Base-by-base conservation (phyloP, 805 yeast genomes). In the Peterozyma xylosa region DNA sequence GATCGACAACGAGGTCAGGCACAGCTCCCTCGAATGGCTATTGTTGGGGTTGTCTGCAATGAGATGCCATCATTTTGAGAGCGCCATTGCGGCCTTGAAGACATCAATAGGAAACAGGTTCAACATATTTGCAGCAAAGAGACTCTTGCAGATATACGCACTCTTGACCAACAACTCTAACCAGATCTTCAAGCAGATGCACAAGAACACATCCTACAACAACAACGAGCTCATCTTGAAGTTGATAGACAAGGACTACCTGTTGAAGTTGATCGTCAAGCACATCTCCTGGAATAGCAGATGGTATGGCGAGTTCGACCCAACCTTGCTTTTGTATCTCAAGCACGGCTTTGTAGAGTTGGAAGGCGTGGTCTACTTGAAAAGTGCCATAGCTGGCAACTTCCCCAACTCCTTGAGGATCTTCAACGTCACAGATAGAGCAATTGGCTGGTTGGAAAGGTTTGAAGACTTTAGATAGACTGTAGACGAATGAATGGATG, bases 1-100 rank as follows among this genome's bases (percentile, higher is more conserved):
- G 33, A 49, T 48, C 16, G 57, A 54, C 37, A 57, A 39, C 34
- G 52, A 52, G 4, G 58, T 67, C 11, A 69, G 66, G 44, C 81
- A 79, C 51, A 75, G 80, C 53, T 83, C 86, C 0, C 57, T 83
- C 21, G 88, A 85, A 55, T 85, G 91, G 91, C 85, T 80, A 53
- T 61, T 83, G 49, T 66, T 83, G 38, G 91, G 90, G 0, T 62
- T 76, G 7, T 70, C 82, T 16, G 64, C 74, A 30, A 59, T 64
- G 40, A 65, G 76, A 49, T 68, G 74, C 1, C 71, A 70, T 51
- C 68, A 73, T 48, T 75, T 58, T 54, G 67, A 66, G 39, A 71
- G 72, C 38, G 72, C 74, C 1, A 56, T 75, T 33, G 67, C 80
- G 14, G 79, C 85, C 3, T 63, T 77, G 50, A 63, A 74, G 45